A percentile compares a stretch with the other conserved stretches of the same genome.
Evolutionary conservation across 805 yeast species (phyloP).

Genomic region (Scheffersomyces ergatensis): DNA sequence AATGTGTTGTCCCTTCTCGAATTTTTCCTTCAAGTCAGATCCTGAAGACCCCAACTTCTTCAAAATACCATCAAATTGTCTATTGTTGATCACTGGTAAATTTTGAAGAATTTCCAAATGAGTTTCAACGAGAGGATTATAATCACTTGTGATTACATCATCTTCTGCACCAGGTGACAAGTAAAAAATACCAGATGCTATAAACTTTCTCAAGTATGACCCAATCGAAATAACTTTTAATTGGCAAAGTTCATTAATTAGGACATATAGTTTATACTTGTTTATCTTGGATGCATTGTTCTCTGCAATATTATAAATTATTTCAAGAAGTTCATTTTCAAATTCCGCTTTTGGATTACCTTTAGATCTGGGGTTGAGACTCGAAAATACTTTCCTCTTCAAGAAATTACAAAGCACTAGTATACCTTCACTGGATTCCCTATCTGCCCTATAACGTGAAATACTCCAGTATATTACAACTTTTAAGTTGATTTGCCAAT

Average conservation of each 20-base stretch:
- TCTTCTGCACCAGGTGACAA: slow-evolving; percentile 35
- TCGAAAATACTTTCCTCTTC: slow-evolving; percentile 35
- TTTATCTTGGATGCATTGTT: slow-evolving; percentile 21
- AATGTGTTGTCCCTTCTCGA: slow-evolving; percentile 35
- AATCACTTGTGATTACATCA: slow-evolving; percentile 1
- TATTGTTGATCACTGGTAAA: slow-evolving; percentile 52
- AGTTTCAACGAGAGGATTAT: slow-evolving; percentile 20
- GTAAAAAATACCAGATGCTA: slow-evolving; percentile 83
- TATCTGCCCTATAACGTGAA: slow-evolving; percentile 31
- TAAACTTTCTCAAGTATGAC: slow-evolving; percentile 72
- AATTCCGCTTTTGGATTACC: slow-evolving; percentile 40
- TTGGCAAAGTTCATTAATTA: slow-evolving; percentile 52
- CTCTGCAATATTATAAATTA: slow-evolving; percentile 29
- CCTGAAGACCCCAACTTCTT: slow-evolving; percentile 43
- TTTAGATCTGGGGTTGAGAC: slow-evolving; percentile 13
- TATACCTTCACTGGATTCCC: slow-evolving; percentile 27
- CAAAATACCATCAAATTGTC: slow-evolving; percentile 55
- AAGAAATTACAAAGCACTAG: slow-evolving; percentile 44
- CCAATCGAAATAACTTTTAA: slow-evolving; percentile 53
- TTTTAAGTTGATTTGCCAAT: slow-evolving; percentile 36
- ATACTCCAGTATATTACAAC: slow-evolving; percentile 40
- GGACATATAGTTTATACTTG: slow-evolving; percentile 32
- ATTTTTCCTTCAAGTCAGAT: slow-evolving; percentile 28
- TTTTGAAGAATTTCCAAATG: slow-evolving; percentile 60
- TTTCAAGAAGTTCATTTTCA: slow-evolving; percentile 40